A percentile compares a stretch with the other conserved stretches of the same genome.
phyloP scores from a whole-genome alignment of 2,329 filamentous ascomycete genomes.

The Venturia asperata region DNA sequence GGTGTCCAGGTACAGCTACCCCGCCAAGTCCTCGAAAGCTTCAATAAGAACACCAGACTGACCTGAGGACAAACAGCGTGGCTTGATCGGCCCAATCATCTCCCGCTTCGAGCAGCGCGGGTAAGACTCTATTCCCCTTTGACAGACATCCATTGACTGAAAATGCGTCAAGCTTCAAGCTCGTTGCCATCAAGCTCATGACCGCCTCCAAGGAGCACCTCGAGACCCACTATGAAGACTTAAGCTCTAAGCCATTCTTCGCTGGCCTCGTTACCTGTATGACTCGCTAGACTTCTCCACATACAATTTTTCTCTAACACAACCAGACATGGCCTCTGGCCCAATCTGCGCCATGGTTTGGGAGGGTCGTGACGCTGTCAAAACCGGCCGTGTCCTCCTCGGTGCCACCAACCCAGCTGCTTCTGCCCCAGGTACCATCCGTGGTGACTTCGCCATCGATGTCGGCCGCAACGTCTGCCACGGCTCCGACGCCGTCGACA shows the following conservation, averaged over 20 bases:
- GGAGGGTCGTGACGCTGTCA: slow-evolving; percentile 98
- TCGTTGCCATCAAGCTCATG: slow-evolving; percentile 93
- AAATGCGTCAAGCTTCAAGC: slow-evolving; percentile 69
- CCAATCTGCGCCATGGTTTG: slow-evolving; percentile 99
- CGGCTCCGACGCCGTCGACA: slow-evolving; percentile 98
- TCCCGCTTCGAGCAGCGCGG: slow-evolving; percentile 95
- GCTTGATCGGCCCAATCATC: slow-evolving; percentile 96
- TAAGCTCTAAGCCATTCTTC: slow-evolving; percentile 96
- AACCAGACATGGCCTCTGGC: slow-evolving; percentile 86
- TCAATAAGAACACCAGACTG: not conserved
- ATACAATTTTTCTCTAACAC: slow-evolving; percentile 3
- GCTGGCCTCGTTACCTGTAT: slow-evolving; percentile 82
- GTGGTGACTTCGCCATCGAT: slow-evolving; percentile 82
- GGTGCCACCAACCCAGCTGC: slow-evolving; percentile 98
- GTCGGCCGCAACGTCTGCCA: slow-evolving; percentile 99
- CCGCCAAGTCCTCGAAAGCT: not conserved
- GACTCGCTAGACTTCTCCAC: slow-evolving; percentile 29
- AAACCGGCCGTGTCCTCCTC: slow-evolving; percentile 94
- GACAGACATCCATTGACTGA: slow-evolving; percentile 17
- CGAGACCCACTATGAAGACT: slow-evolving; percentile 94
- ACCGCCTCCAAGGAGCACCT: slow-evolving; percentile 88
- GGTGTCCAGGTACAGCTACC: slow-evolving; percentile 76
- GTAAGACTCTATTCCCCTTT: slow-evolving; percentile 44
- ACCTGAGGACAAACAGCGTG: slow-evolving; percentile 56
- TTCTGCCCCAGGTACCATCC: slow-evolving; percentile 95